Conservation (phyloP, 805 yeast species). For the Candida silvatica region DNA sequence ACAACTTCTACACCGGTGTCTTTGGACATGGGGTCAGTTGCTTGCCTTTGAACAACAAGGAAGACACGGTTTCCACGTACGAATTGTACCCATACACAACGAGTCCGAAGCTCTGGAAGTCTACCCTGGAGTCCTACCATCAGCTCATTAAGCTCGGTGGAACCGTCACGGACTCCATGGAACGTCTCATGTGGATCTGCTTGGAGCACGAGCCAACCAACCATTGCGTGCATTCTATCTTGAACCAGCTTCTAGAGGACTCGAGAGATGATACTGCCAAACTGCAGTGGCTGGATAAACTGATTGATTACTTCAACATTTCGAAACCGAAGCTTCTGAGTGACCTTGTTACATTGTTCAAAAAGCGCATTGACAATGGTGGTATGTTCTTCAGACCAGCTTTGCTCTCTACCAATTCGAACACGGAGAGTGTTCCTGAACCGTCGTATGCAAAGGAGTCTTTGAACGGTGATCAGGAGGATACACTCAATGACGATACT, state of each 20-base stretch:
- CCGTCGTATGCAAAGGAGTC: not conserved
- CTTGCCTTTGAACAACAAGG: slow-evolving; percentile 18
- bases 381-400: slow-evolving; percentile 21
- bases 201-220: slow-evolving; percentile 20
- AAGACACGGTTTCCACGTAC: slow-evolving; percentile 14
- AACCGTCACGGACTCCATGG: slow-evolving; percentile 12
- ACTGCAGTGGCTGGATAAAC: slow-evolving; percentile 20
- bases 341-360: slow-evolving; percentile 16
- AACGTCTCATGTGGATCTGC: slow-evolving; percentile 23
- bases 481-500: slow-evolving; percentile 3
- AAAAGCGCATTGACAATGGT: slow-evolving; percentile 21
- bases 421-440: not conserved
- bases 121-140: slow-evolving; percentile 20
- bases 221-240: slow-evolving; percentile 12
- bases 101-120: slow-evolving; percentile 17
- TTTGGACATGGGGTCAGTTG: slow-evolving; percentile 13
- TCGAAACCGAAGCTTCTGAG: slow-evolving; percentile 16
- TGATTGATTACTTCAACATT: slow-evolving; percentile 18
- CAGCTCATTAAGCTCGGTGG: slow-evolving; percentile 21
- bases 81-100: slow-evolving; percentile 26
- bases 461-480: slow-evolving; percentile 8
- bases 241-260: slow-evolving; percentile 13
- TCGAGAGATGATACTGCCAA: slow-evolving; percentile 9
- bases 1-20: slow-evolving; percentile 26
- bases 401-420: slow-evolving; percentile 3